Base-by-base conservation (phyloP, 1,139 yeast genomes). In the Hanseniaspora uvarum region DNA sequence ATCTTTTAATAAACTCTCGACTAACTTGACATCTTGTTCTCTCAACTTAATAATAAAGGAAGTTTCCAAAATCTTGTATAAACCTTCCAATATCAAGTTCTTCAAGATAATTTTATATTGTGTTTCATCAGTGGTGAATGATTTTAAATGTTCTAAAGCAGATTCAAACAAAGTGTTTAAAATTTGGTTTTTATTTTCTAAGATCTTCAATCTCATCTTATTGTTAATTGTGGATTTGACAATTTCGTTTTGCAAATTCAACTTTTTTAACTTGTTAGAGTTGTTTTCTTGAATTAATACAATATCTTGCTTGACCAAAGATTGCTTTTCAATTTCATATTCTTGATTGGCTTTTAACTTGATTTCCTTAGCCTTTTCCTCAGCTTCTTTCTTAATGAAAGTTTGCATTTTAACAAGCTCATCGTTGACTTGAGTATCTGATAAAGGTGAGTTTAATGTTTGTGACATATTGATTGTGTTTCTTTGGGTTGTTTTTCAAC, bases 391-490 rank as follows among this genome's bases (percentile, higher is more conserved):
- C 74, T 84, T 86, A 77, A 94, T 94, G 81, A 92, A 94, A 69
- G 94, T 92, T 69, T 92, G 95, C 96, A 94, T 92, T 76, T 92
- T 92, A 71, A 83, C 82, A 71, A 92, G 87, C 75, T 92, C 98
- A 62, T 88, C 86, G 67, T 84, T 88, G 63, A 88, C 97, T 92
- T 88, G 68, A 44, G 59, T 60, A 58, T 58, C 57, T 60, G 53
- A 64, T 60, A 62, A 59, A 52, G 70, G 69, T 16, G 68, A 65
- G 50, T 64, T 61, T 41, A 68, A 63, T 48, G 65, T 62, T 46
- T 63, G 59, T 38, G 69, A 64, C 61, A 59, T 59, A 21, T 16
- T 49, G n/a, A 24, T 3, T 23, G 18, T 34, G 24, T 33, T 34
- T 23, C 26, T 28, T 40, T 30, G 23, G n/a, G 8, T 30, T 24